A percentile compares a stretch with the other conserved stretches of the same genome.
Conservation (phyloP, 345 rosid species). For the Populus davidiana region DNA sequence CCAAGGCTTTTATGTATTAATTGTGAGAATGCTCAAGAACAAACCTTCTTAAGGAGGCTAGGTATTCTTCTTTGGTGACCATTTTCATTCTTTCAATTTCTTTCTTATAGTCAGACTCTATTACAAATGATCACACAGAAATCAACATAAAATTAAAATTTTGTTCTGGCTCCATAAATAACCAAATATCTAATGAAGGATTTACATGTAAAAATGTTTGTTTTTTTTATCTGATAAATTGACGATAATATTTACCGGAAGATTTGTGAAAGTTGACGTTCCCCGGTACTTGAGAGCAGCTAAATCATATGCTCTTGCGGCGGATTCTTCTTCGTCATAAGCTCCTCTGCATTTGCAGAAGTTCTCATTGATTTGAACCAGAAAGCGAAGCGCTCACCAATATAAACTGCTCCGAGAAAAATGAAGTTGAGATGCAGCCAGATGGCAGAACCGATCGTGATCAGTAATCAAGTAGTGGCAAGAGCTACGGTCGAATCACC, state of each 20-base stretch:
- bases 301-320: conserved; percentile 43
- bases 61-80: conserved; percentile 38
- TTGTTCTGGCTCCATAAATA: background rate
- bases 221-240: no score
- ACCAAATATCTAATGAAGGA: background rate
- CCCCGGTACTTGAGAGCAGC: conserved; percentile 49
- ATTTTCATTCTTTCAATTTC: conserved; percentile 39
- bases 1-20: no score
- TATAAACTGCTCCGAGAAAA: conserved; percentile 31
- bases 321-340: conserved; percentile 47
- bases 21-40: background rate
- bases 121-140: background rate
- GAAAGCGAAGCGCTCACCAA: conserved; percentile 21
- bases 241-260: conserved; percentile 25
- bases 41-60: conserved; percentile 40
- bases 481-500: no score
- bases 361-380: background rate
- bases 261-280: conserved; percentile 30
- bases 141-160: background rate
- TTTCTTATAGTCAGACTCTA: conserved; percentile 32
- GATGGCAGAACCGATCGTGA: background rate
- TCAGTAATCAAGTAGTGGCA: background rate
- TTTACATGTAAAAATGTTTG: background rate
- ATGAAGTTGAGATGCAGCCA: background rate
- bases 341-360: conserved; percentile 22